Evolutionary conservation across 441 rosid genomes (phyloP).

Genomic region (Eutrema salsugineum): DNA sequence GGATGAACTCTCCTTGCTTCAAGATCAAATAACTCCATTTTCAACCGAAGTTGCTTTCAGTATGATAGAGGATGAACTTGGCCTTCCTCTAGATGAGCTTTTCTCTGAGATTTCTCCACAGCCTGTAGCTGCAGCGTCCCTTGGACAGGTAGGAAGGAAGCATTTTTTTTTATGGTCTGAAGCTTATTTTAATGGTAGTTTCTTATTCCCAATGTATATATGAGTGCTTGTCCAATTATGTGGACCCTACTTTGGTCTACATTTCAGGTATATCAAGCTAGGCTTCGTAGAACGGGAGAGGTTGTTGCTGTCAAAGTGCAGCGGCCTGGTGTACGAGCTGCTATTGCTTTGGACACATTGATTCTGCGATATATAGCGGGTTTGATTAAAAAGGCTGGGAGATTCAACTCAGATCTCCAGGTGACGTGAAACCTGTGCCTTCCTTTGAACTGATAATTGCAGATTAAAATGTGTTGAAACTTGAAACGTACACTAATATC

Average conservation of each 20-base stretch:
- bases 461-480: neutral
- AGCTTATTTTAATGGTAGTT: neutral
- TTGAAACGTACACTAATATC: neutral
- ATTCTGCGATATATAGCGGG: slow-evolving; percentile 78
- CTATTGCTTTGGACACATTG: slow-evolving; percentile 81
- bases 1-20: slow-evolving; percentile 82
- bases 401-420: slow-evolving; percentile 82
- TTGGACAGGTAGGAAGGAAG: slow-evolving; percentile 64
- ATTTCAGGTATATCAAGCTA: slow-evolving; percentile 83
- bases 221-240: neutral
- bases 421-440: slow-evolving; percentile 35
- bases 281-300: slow-evolving; percentile 56
- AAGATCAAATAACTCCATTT: slow-evolving; percentile 90
- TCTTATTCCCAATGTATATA: neutral
- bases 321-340: slow-evolving; percentile 95
- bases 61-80: slow-evolving; percentile 78
- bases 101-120: slow-evolving; percentile 92
- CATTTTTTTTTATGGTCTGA: slow-evolving; percentile 10
- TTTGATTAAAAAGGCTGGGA: slow-evolving; percentile 60
- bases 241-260: slow-evolving; percentile 11
- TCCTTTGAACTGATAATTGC: neutral
- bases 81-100: slow-evolving; percentile 57
- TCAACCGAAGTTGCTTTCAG: slow-evolving; percentile 74
- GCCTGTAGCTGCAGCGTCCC: slow-evolving; percentile 93
- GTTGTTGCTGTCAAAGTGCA: slow-evolving; percentile 95